Evolutionary conservation across 495 filamentous ascomycete genomes (phyloP).

Genomic region (Thozetella sp.): DNA sequence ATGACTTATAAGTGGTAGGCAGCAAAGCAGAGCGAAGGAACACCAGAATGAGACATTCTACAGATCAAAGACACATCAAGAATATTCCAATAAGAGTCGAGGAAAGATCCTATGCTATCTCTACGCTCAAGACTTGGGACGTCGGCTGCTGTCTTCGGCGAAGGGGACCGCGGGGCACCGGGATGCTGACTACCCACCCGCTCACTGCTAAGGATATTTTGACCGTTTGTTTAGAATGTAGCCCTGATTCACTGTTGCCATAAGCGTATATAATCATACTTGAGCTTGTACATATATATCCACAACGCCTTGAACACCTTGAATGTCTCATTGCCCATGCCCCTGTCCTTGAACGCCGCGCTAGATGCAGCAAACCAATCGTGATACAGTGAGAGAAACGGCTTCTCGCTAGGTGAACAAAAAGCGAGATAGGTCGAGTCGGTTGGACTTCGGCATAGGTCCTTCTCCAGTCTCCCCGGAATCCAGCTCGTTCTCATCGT

Average conservation of each 20-base stretch:
- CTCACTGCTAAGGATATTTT: too few species aligned
- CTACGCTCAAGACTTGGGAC: too few species aligned
- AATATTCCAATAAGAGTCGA: too few species aligned
- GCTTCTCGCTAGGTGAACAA: constrained; percentile 40
- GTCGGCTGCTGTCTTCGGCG: too few species aligned
- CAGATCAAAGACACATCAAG: not conserved
- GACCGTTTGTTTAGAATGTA: too few species aligned
- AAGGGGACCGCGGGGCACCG: too few species aligned
- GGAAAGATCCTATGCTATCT: too few species aligned
- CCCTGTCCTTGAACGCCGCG: not conserved
- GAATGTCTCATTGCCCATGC: too few species aligned
- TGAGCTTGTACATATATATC: not conserved
- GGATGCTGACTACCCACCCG: too few species aligned
- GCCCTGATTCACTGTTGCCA: too few species aligned
- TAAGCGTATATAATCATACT: not conserved
- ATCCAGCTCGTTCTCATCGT: constrained; percentile 55
- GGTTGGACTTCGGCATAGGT: constrained; percentile 5
- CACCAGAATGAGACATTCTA: not conserved
- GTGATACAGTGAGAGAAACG: not conserved
- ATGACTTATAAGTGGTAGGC: not conserved
- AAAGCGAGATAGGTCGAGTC: constrained; percentile 56
- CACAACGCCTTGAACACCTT: not conserved
- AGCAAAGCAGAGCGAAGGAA: not conserved
- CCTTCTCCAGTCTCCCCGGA: constrained; percentile 16
- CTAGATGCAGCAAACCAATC: not conserved